Base-by-base conservation (phyloP, 805 yeast genomes). In the Suhomyces xylopsoci region DNA sequence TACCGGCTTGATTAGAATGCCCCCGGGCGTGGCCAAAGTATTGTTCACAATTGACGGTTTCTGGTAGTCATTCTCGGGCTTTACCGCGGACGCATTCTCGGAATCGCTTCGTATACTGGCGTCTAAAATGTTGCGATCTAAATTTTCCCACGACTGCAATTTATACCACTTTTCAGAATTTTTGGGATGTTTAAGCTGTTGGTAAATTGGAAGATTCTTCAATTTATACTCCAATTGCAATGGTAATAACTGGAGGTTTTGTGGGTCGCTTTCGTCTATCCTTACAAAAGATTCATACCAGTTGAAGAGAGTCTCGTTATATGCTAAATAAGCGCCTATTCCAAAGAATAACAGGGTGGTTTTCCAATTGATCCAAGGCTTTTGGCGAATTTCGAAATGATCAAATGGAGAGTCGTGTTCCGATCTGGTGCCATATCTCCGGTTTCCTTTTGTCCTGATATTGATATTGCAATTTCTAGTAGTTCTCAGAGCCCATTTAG, bases 1-100 rank as follows among this genome's bases (percentile, higher is more conserved):
- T 24, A 83, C 72, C 1, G 97, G 96, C 45, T 85, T 80, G 40
- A 90, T 79, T 1, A 89, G 81, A 52, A 93, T 79, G 0, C 91
- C 94, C 7, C 97, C 97, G 0, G 96, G 91, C 2, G 78, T 80
- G 2, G 81, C 71, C 46, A 91, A 69, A 0, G 88, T 77, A n/a
- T 79, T 66, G 20, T 67, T 67, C 2, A 70, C 61, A 45, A 72
- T 59, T 2, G 66, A 56, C 2, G 61, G 62, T 10, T 50, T 50
- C 7, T 41, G 43, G 45, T 63, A 62, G 42, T 63, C 64, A 5
- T 50, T 47, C 51, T 58, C 62, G 40, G 15, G 48, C 46, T 50
- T 59, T 15, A 57, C 51, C 2, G 52, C 34, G 2, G 54, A 34
- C 12, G 28, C 32, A 9, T 25, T n/a, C 15, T 47, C 24, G 42